Base-by-base conservation (phyloP, 257 asterid genomes). In the Nicotiana paniculata region DNA sequence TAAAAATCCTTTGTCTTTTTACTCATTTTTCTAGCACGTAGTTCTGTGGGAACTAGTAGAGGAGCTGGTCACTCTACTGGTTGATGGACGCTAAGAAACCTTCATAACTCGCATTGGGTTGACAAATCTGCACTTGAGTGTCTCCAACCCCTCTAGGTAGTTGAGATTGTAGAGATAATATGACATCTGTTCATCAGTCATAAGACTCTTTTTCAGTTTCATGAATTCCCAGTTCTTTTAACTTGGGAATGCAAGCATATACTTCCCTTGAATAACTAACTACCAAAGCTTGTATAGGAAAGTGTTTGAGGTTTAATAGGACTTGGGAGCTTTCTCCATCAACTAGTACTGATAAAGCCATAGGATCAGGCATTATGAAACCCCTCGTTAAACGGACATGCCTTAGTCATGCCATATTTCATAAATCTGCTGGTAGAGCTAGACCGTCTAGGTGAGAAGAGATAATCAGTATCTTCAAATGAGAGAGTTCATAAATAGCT, bases 221-320 rank as follows among this genome's bases (percentile, higher is more conserved):
- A 16, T 67, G 62, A 35, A 87, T 35, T 63, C 82, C 82, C 30
- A 87, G 33, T 21, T 80, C 80, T 75, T 51, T 82, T 57, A 87
- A 66, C 48, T 85, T 80, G n/a, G 88, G 90, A 74, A 87, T 30
- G 75, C 63, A 67, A 21, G 26, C 37, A 72, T 82, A 85, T 16
- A 82, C 53, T 5, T 32, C 54, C 86, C 16, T 18, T 2, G 76
- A 72, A 63, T 85, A 80, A 77, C 81, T 85, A 80, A 77, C 81
- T 80, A n/a, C 46, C 57, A 3, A 87, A 83, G 33, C 86, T 62
- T 30, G 81, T 10, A 2, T 70, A 81, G 0, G 86, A 81, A 8
- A 87, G 55, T 30, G 88, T 74, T 39, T 67, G 77, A 30, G 81
- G 43, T 59, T 67, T 81, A 10, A 12, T 28, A 6, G 8, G 10